Base-by-base conservation (phyloP, 352 stramenopile species). In the Phytophthora megakarya region DNA sequence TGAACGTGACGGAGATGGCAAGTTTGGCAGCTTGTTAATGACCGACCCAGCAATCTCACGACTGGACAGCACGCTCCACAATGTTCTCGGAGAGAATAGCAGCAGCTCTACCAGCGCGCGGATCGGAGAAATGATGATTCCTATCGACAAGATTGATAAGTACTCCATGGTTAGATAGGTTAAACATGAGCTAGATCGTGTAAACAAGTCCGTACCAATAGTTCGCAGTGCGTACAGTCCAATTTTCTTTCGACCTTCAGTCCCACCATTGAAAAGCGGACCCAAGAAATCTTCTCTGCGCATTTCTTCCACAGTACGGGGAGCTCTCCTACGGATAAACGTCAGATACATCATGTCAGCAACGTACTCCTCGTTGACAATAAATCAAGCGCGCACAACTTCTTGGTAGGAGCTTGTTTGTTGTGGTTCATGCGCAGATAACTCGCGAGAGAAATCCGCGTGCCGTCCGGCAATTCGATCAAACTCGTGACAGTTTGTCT, bases 381-480 rank as follows among this genome's bases (percentile, higher is more conserved):
- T 22, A 37, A 72, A 50, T 22, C n/a, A 70, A 72, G 21, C 49
- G 70, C 61, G 51, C 67, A 76, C 71, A 86, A 86, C 77, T 62
- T 88, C 69, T 83, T 86, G 53, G 59, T 73, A 35, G 62, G 25
- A 3, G 40, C n/a, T 62, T 58, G 49, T 21, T 70, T 56, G 25
- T 57, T 61, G 54, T 75, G 73, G 26, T 78, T 60, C 70, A 89
- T 75, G 43, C 80, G 81, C 21, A 93, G 45, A 54, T 90, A 93
- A 21, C 89, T 81, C 8, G 73, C 60, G 0, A 93, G 67, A 44
- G 80, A 79, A 26, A 91, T 49, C 19, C 64, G 69, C 3, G 80
- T 89, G 19, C 81, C 76, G 22, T 90, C 84, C 0, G 78, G 50
- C n/a, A 93, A 61, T 50, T 89, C 75, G 30, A 93, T 61, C n/a